A percentile compares a stretch with the other conserved stretches of the same genome.
Evolutionary conservation across 2,329 filamentous ascomycete genomes (phyloP).

Genomic region (Scytalidium sp.): DNA sequence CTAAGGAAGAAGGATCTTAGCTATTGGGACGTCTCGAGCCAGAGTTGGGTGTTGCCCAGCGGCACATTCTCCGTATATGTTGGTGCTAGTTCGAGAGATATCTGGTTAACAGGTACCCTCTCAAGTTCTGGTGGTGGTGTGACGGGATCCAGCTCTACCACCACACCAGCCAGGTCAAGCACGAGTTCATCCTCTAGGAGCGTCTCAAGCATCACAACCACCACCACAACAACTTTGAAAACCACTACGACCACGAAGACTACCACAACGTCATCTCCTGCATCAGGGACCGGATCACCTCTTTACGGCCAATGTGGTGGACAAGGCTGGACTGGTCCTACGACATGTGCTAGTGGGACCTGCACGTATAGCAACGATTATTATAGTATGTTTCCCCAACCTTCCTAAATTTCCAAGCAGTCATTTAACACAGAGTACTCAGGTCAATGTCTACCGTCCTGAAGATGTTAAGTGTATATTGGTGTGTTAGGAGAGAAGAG

Average conservation of each 20-base stretch:
- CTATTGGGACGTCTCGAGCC: constrained; percentile 57
- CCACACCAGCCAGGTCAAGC: not conserved
- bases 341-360: constrained; percentile 5
- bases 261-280: constrained; percentile 1
- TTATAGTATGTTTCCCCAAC: constrained; percentile 1
- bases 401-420: too few relatives aligned
- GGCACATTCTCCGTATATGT: constrained; percentile 18
- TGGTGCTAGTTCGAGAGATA: constrained; percentile 22
- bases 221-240: not conserved
- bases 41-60: constrained; percentile 51
- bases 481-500: too few relatives aligned
- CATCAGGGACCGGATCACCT: constrained; percentile 3
- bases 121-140: not conserved
- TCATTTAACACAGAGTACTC: too few relatives aligned
- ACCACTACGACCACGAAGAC: constrained; percentile 1
- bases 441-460: too few relatives aligned
- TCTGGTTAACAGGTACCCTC: constrained; percentile 16
- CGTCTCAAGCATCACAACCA: not conserved
- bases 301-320: constrained; percentile 8
- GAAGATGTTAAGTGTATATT: too few relatives aligned
- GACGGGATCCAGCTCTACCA: not conserved
- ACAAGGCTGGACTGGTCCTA: constrained; percentile 4
- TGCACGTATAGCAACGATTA: constrained; percentile 6
- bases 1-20: constrained; percentile 45
- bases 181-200: not conserved